Conservation (phyloP, 768 basidiomycete genomes). For the Cytidiella melzeri region DNA sequence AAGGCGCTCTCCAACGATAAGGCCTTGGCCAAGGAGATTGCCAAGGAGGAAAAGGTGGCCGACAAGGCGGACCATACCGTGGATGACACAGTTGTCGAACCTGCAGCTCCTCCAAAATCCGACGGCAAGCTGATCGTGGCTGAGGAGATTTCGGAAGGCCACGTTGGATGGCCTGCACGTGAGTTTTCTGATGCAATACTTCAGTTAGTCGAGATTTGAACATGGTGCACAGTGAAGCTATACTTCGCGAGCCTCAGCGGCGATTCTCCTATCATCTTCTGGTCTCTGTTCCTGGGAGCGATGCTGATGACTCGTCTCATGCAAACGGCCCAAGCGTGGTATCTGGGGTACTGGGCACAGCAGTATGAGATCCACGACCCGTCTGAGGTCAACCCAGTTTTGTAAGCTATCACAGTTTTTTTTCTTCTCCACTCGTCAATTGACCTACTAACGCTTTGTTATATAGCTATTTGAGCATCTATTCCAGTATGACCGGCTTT, state of each 20-base stretch:
- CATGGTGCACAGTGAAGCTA: slow-evolving; percentile 23
- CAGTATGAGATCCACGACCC: slow-evolving; percentile 32
- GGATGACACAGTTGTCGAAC: background rate
- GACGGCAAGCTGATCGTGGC: slow-evolving; percentile 58
- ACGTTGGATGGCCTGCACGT: slow-evolving; percentile 44
- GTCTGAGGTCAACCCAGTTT: slow-evolving; percentile 28
- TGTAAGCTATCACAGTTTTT: slow-evolving; percentile 20
- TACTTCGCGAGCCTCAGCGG: slow-evolving; percentile 23
- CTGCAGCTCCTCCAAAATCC: slow-evolving; percentile 5
- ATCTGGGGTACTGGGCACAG: slow-evolving; percentile 39
- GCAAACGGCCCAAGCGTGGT: slow-evolving; percentile 31
- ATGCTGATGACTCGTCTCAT: slow-evolving; percentile 20
- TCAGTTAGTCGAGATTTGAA: slow-evolving; percentile 6
- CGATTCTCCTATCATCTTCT: slow-evolving; percentile 23
- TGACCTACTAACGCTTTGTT: background rate
- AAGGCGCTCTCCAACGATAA: slow-evolving; percentile 39
- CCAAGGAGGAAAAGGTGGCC: slow-evolving; percentile 14
- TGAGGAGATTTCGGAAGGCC: slow-evolving; percentile 58
- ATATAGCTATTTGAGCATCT: slow-evolving; percentile 44
- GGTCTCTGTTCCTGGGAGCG: slow-evolving; percentile 22
- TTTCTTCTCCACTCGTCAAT: background rate
- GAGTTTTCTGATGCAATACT: slow-evolving; percentile 11
- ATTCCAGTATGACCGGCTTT: slow-evolving; percentile 31
- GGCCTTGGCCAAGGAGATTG: slow-evolving; percentile 20
- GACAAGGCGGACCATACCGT: slow-evolving; percentile 15